Conservation (phyloP, 2,329 filamentous ascomycete genomes). For the Nemania sp. region DNA sequence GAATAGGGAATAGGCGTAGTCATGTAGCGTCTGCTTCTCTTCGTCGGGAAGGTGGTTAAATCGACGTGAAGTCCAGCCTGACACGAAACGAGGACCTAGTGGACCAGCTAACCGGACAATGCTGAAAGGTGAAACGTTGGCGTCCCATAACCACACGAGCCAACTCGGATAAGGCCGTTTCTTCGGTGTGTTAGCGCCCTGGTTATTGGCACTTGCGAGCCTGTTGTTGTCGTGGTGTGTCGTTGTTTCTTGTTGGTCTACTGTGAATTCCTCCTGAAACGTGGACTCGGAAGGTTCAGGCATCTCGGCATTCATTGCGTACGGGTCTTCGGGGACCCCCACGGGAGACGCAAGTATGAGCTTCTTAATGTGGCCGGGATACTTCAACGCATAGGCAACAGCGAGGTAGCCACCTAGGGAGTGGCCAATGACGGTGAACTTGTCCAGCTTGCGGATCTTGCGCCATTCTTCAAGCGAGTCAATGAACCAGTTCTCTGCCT, state of each 20-base stretch:
- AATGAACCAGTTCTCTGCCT: slow-evolving; percentile 96
- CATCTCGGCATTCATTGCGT: slow-evolving; percentile 83
- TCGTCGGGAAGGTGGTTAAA: slow-evolving; percentile 87
- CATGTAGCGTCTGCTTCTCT: slow-evolving; percentile 87
- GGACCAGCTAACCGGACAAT: slow-evolving; percentile 90
- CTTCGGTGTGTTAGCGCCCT: slow-evolving; percentile 51
- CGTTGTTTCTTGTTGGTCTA: slow-evolving; percentile 70
- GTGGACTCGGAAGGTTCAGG: slow-evolving; percentile 81
- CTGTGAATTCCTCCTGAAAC: slow-evolving; percentile 80
- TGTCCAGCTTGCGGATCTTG: slow-evolving; percentile 85
- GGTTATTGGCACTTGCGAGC: slow-evolving; percentile 57
- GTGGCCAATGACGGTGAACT: slow-evolving; percentile 93
- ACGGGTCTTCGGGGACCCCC: slow-evolving; percentile 93
- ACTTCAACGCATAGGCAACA: slow-evolving; percentile 94
- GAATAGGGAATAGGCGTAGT: slow-evolving; percentile 95
- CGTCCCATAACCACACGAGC: slow-evolving; percentile 95
- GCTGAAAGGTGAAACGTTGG: slow-evolving; percentile 95
- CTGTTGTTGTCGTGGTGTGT: slow-evolving; percentile 48
- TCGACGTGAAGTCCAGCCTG: slow-evolving; percentile 91
- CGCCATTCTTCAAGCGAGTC: slow-evolving; percentile 98
- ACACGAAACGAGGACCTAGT: slow-evolving; percentile 89
- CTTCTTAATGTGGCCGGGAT: slow-evolving; percentile 94
- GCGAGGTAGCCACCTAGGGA: slow-evolving; percentile 95
- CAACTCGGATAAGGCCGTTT: slow-evolving; percentile 79
- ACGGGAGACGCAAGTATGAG: slow-evolving; percentile 95